These are phyloP conservation scores for Metschnikowia proteae DNA, from an alignment of 805 yeast species.

Conservation along the genomic window DNA sequence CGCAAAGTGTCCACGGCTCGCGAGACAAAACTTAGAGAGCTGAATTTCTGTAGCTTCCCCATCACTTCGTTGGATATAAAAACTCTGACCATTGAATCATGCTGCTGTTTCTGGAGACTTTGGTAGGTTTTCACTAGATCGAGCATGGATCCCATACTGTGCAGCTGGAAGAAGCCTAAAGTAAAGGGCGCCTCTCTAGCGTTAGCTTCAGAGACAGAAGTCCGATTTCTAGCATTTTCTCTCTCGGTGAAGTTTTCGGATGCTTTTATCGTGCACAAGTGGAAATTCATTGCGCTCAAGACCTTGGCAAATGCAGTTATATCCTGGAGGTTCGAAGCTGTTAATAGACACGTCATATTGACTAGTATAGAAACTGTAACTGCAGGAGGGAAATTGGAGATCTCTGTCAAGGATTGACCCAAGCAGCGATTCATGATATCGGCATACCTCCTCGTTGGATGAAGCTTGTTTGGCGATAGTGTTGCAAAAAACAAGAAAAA, in stretches of 20 bases:
- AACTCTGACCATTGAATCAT: not conserved
- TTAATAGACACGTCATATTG: not conserved
- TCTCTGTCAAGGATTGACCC: not conserved
- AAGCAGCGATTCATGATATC: not conserved
- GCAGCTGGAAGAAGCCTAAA: not conserved
- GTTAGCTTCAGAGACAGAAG: not conserved
- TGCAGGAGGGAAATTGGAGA: not conserved
- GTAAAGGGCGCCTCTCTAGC: not conserved
- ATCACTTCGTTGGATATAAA: not conserved
- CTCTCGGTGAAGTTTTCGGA: not conserved
- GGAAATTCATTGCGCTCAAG: not conserved
- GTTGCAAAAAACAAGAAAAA: not conserved
- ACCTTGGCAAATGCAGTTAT: not conserved
- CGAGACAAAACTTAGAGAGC: constrained; percentile 6
- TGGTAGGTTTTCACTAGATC: not conserved
- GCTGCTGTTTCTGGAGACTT: not conserved
- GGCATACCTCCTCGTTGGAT: not conserved
- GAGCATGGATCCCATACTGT: not conserved
- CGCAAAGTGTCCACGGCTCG: constrained; percentile 3
- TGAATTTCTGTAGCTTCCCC: not conserved
- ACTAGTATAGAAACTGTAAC: not conserved
- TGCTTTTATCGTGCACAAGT: not conserved
- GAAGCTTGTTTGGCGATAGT: not conserved
- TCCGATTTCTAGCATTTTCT: not conserved
- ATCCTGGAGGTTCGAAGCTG: not conserved